Evolutionary conservation across 768 basidiomycete genomes (phyloP).

Genomic region (Pleurotus platypus): DNA sequence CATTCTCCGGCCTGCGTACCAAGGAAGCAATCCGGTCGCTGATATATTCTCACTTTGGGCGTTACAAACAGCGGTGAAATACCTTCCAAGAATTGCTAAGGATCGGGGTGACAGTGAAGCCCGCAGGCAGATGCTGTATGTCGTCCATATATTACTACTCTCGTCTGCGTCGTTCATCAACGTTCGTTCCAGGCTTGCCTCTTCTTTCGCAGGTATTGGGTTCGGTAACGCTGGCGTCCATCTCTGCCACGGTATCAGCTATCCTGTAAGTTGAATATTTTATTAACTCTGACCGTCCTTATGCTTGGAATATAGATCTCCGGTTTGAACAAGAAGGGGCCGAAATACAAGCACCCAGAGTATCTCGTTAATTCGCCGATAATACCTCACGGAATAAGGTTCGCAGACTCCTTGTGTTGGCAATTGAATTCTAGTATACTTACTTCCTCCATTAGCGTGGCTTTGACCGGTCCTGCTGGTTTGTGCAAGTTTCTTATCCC

Average conservation of each 20-base stretch:
- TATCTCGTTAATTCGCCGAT: slow-evolving; percentile 85
- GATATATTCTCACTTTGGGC: slow-evolving; percentile 98
- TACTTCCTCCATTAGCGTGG: slow-evolving; percentile 51
- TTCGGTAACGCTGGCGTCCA: slow-evolving; percentile 94
- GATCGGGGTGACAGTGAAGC: slow-evolving; percentile 80
- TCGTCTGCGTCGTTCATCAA: slow-evolving; percentile 2
- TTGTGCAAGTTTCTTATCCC: slow-evolving; percentile 16
- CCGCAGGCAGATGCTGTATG: slow-evolving; percentile 86
- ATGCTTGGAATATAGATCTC: slow-evolving; percentile 57
- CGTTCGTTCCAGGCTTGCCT: slow-evolving; percentile 58
- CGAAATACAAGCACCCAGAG: slow-evolving; percentile 88
- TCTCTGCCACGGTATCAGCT: slow-evolving; percentile 86
- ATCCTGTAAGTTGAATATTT: slow-evolving; percentile 52
- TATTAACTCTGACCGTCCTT: not conserved
- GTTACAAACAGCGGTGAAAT: slow-evolving; percentile 80
- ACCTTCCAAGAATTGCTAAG: slow-evolving; percentile 83
- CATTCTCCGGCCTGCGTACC: slow-evolving; percentile 86
- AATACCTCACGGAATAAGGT: slow-evolving; percentile 90
- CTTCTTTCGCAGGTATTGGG: slow-evolving; percentile 94
- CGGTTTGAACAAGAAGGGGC: slow-evolving; percentile 90
- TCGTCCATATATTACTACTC: not conserved
- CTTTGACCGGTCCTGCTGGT: slow-evolving; percentile 86
- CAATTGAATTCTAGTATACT: not conserved
- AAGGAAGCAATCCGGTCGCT: slow-evolving; percentile 90
- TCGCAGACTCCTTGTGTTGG: slow-evolving; percentile 8